A percentile compares a stretch with the other conserved stretches of the same genome.
Conservation (phyloP, 352 stramenopile species). For the Pythium insidiosum region DNA sequence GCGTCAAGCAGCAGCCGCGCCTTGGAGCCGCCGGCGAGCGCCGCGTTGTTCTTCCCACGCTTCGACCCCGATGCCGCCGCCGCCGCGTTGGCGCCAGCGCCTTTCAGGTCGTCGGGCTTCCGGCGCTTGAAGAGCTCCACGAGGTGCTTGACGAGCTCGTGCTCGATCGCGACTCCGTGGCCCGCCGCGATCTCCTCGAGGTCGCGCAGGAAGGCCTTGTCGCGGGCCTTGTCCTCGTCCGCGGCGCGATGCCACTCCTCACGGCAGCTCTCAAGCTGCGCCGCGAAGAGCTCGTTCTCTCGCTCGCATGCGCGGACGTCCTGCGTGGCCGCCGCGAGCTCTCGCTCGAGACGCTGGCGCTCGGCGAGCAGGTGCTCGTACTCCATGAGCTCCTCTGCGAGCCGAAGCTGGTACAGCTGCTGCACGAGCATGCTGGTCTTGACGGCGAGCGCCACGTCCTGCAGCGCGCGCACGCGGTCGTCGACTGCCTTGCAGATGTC, state of each 20-base stretch:
- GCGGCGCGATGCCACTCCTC: slow-evolving; percentile 57
- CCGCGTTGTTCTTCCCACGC: slow-evolving; percentile 14
- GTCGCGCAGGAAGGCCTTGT: slow-evolving; percentile 54
- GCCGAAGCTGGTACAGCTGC: slow-evolving; percentile 32
- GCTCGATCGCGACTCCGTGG: slow-evolving; percentile 46
- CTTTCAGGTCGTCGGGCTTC: slow-evolving; percentile 40
- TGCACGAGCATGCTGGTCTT: slow-evolving; percentile 26
- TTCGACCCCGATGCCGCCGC: slow-evolving; percentile 2
- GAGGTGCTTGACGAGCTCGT: slow-evolving; percentile 68
- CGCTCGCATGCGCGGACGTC: slow-evolving; percentile 10
- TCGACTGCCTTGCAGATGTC: slow-evolving; percentile 83
- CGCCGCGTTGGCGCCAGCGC: background rate
- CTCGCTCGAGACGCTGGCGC: slow-evolving; percentile 27
- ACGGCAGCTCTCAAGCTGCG: slow-evolving; percentile 38
- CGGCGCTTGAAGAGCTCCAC: slow-evolving; percentile 72
- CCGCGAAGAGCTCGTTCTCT: slow-evolving; percentile 41
- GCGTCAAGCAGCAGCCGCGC: slow-evolving; percentile 36
- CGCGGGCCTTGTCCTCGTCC: slow-evolving; percentile 63
- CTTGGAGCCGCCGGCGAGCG: slow-evolving; percentile 19
- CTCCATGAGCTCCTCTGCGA: slow-evolving; percentile 11
- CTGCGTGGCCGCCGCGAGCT: slow-evolving; percentile 16
- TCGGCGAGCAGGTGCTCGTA: slow-evolving; percentile 37
- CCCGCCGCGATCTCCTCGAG: slow-evolving; percentile 49
- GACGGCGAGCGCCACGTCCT: slow-evolving; percentile 9
- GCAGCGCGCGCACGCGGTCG: slow-evolving; percentile 63